Evolutionary conservation across 495 filamentous ascomycete species (phyloP), one percentile per base, ranked within the genome.

Genomic region (Sabuloglossum arenarium): DNA sequence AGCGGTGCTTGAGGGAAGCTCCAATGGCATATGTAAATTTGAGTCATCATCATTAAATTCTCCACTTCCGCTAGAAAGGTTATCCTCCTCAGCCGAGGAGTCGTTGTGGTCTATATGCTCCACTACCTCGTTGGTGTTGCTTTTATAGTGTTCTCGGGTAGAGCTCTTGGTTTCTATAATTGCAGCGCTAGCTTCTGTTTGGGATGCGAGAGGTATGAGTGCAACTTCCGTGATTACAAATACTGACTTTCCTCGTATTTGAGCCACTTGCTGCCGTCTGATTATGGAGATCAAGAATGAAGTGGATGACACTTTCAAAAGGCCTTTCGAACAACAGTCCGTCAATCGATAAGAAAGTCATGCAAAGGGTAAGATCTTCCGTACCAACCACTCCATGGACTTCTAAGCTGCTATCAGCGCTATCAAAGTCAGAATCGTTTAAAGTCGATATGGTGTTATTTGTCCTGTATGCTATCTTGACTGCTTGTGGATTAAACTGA

Each of bases 171-270:
- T 84, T 53, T 79, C 75, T 3, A 69, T 61, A 37, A 96, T 82
- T 5, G 86, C 81, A 14, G 73, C 73, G 59, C 72, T 72, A 5
- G 91, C 90, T 24, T 90, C 87, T 42, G 63, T 64, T 59, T 80
- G 81, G 16, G 82, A 91, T 14, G 82, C 76, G 19, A 89, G 78
- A 0, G 91, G 91, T 21, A 93, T 94, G 25, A 98, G 71, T 0
- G 88, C 82, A 30, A 98, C 82, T 59, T 88, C 85, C 55, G 81
- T 86, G 47, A 94, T 75, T 43, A 85, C 79, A 65, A 94, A 96
- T 54, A 96, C 71, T 3, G 89, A 84, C 49, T 79, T 79, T 16
- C 85, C 86, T 54, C 79, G 79, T 52, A 96, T 80, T 58, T 86
- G 79, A 0, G 91, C 91, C 51, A 97, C 89, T 65, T 95, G 86